These are phyloP conservation scores for Ascomycota sp. DNA, from an alignment of 2,329 filamentous ascomycete species.

Conservation along the genomic window DNA sequence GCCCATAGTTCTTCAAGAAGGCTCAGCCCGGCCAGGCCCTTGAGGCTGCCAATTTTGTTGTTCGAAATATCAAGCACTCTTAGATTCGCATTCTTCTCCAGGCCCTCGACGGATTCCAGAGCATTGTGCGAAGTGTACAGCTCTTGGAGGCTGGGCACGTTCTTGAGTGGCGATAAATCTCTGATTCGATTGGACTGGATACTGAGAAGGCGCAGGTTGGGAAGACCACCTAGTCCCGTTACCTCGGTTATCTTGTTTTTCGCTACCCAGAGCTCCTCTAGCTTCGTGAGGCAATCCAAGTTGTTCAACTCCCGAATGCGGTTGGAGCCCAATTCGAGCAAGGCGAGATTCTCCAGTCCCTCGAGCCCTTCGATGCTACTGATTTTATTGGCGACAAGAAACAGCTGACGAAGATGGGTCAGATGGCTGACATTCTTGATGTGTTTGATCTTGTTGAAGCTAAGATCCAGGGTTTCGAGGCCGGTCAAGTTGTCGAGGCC, in stretches of 20 bases:
- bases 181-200: constrained; percentile 89
- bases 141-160: constrained; percentile 60
- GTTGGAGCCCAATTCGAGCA: constrained; percentile 81
- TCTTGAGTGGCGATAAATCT: constrained; percentile 51
- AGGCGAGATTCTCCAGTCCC: constrained; percentile 48
- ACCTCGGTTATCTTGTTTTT: constrained; percentile 92
- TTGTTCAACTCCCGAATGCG: constrained; percentile 75
- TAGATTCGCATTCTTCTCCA: constrained; percentile 44
- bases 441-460: constrained; percentile 98
- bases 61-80: constrained; percentile 72
- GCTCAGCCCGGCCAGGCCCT: constrained; percentile 43
- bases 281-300: constrained; percentile 47
- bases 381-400: constrained; percentile 90
- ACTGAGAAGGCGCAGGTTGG: constrained; percentile 66
- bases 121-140: constrained; percentile 90
- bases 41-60: constrained; percentile 57
- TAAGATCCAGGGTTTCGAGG: constrained; percentile 65
- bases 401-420: constrained; percentile 58
- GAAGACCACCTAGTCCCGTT: constrained; percentile 48
- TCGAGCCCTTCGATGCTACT: constrained; percentile 66
- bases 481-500: constrained; percentile 58
- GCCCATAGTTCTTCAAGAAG: constrained; percentile 85
- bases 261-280: constrained; percentile 84
- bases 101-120: constrained; percentile 52
- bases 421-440: constrained; percentile 75